Evolutionary conservation across 768 basidiomycete species (phyloP), one percentile per base, ranked within the genome.

Genomic region (Xanthoconium stramineum): DNA sequence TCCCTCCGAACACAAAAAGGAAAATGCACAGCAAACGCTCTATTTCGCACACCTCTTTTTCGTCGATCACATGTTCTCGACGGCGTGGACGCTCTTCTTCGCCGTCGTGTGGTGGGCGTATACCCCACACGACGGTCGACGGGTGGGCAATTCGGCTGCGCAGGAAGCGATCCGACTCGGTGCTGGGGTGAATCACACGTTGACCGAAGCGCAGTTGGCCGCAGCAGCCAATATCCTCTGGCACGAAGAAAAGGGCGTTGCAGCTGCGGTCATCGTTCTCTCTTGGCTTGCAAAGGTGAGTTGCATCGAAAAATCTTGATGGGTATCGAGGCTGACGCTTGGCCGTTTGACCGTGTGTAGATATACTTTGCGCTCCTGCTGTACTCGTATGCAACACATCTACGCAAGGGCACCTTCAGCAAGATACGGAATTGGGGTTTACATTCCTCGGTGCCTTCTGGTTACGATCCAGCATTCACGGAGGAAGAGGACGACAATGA

Each of bases 21-120:
- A 98, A 79, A 84, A 96, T 64, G 79, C 94, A 4, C 84, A 85
- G 57, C 83, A 91, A 54, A 84, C 89, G 5, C 80, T 95, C 19
- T 88, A 91, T 62, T 92, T 97, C 70, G 90, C 95, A 0, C 95
- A 99, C 70, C 74, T 94, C 35, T 99, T 93, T 76, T 83, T 89
- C 56, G 83, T 91, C 55, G 97, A 99, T 73, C 95, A 99, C 72
- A 71, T 97, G 55, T 75, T 99, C 57, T 88, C 86, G 15, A 94
- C 95, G 1, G 75, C 87, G 0, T 98, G 92, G 89, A 95, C 94
- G n/a, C 79, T 89, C 40, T 90, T 91, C 67, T 98, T 99, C 60
- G 90, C 86, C 38, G 80, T 92, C 20, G 75, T 80, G 39, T 99
- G 95, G 96, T 99, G 93, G 88, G 72, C 83, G 35, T 89, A 89